Conservation (phyloP, 108 stramenopile species). For the Pinguiococcus pyrenoidosus region DNA sequence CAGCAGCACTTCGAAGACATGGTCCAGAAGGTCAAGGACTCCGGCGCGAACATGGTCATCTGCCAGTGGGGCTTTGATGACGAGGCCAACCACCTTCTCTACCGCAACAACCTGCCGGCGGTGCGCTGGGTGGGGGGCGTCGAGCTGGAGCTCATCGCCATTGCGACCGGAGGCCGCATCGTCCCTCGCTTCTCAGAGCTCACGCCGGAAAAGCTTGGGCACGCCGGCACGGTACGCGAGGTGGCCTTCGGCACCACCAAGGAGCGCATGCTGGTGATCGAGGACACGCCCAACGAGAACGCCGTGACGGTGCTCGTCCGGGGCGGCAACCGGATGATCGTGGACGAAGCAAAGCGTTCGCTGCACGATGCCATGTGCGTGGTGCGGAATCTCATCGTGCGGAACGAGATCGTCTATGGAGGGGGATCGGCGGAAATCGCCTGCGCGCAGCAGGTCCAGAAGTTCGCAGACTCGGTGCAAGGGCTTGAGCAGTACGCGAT, state of each 20-base stretch:
- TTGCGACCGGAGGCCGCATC: slow-evolving; percentile 97
- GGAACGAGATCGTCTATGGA: slow-evolving; percentile 96
- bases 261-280: slow-evolving; percentile 80
- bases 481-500: slow-evolving; percentile 93
- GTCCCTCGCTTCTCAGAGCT: slow-evolving; percentile 91
- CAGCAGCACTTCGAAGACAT: slow-evolving; percentile 92
- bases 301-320: slow-evolving; percentile 94
- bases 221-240: slow-evolving; percentile 75
- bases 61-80: slow-evolving; percentile 99
- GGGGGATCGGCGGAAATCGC: slow-evolving; percentile 96
- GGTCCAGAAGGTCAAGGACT: slow-evolving; percentile 94
- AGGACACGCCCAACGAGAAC: slow-evolving; percentile 84
- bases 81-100: slow-evolving; percentile 89
- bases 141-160: slow-evolving; percentile 98
- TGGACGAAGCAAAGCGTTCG: slow-evolving; percentile 99
- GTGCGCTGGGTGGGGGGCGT: slow-evolving; percentile 89
- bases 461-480: slow-evolving; percentile 74
- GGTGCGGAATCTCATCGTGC: slow-evolving; percentile 80
- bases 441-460: slow-evolving; percentile 79
- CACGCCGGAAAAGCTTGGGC: slow-evolving; percentile 82
- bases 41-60: slow-evolving; percentile 68
- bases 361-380: slow-evolving; percentile 99
- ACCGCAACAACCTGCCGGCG: slow-evolving; percentile 22
- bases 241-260: slow-evolving; percentile 90
- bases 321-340: slow-evolving; percentile 98